Evolutionary conservation across 1,284 basidiomycete genomes (phyloP), one percentile per base, ranked within the genome.

Genomic region (Schizophyllum commune): DNA sequence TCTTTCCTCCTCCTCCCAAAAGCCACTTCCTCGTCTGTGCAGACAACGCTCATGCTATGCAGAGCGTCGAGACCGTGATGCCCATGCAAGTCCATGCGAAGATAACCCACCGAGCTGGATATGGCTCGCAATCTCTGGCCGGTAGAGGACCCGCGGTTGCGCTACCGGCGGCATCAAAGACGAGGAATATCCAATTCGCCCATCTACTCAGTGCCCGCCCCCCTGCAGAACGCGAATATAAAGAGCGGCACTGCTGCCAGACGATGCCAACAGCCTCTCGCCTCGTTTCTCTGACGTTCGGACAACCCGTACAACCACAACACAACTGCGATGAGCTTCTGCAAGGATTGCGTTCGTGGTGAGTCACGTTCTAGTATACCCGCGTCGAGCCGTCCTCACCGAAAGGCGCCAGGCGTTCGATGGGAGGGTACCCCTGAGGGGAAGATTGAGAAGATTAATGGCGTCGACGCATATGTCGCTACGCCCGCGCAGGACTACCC

Each of bases 311-410:
- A 27, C 27, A 27, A 27, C 27, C 3, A 47, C 17, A 11, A 47
- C 13, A 47, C 17, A 11, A 47, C 13, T 4, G 67, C 17, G 32
- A 83, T 83, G 81, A 82, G 80, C 70, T 73, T 83, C 62, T 83
- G 83, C 72, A 74, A 79, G 61, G 71, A 83, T 64, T 84, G 83
- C 64, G 63, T 82, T 63, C 73, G 70, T 62, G 78, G 80, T 79
- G 64, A 22, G 70, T 60, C 27, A 20, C 17, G 15, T 20, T 20
- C 2, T 4, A 15, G 4, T 5, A 15, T 13, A 27, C 19, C 53
- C 9, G 9, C 19, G 27, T 20, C 9, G 19, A 15, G 11, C 9
- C 3, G 53, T 55, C 3, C 9, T 13, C 19, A 55, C 3, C 19
- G 3, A 13, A n/a, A 19, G 20, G 9, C 19, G 19, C 5, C 11